Conservation (phyloP, 2,329 filamentous ascomycete species). For the Aspergillus luchuensis region DNA sequence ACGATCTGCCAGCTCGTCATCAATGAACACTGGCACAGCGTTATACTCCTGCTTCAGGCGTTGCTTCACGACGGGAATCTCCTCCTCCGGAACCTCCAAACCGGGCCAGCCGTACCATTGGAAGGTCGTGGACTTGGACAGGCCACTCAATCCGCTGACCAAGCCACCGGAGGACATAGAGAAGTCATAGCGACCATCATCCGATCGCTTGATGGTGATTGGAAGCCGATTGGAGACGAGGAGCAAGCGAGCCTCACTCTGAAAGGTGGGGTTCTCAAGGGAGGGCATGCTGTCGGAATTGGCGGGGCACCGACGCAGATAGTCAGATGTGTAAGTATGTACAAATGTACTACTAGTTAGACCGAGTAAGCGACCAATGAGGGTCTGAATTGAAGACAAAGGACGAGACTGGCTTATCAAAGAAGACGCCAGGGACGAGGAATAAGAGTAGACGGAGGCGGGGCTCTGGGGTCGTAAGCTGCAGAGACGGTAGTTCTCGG, state of each 20-base stretch:
- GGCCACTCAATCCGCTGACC: conserved; percentile 86
- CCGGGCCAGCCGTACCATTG: conserved; percentile 99
- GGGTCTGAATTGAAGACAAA: background rate
- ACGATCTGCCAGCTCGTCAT: conserved; percentile 87
- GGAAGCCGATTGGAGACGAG: conserved; percentile 93
- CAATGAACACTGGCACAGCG: conserved; percentile 88
- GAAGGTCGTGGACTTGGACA: conserved; percentile 90
- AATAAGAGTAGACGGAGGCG: background rate
- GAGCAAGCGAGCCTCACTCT: conserved; percentile 60
- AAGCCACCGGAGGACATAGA: conserved; percentile 96
- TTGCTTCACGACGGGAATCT: conserved; percentile 72
- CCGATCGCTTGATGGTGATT: conserved; percentile 92
- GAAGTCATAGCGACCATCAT: conserved; percentile 89
- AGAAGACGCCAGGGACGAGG: background rate
- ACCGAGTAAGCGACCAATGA: background rate
- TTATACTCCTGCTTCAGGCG: conserved; percentile 84
- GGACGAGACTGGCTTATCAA: background rate
- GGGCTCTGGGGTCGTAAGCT: background rate
- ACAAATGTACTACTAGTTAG: background rate
- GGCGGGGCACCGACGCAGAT: conserved; percentile 2
- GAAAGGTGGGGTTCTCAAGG: conserved; percentile 30
- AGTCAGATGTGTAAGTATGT: background rate
- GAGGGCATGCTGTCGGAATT: conserved; percentile 34
- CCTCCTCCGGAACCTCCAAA: conserved; percentile 82
- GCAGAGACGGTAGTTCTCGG: background rate